Conservation (phyloP, 2,329 filamentous ascomycete species). For the Apiospora marii region DNA sequence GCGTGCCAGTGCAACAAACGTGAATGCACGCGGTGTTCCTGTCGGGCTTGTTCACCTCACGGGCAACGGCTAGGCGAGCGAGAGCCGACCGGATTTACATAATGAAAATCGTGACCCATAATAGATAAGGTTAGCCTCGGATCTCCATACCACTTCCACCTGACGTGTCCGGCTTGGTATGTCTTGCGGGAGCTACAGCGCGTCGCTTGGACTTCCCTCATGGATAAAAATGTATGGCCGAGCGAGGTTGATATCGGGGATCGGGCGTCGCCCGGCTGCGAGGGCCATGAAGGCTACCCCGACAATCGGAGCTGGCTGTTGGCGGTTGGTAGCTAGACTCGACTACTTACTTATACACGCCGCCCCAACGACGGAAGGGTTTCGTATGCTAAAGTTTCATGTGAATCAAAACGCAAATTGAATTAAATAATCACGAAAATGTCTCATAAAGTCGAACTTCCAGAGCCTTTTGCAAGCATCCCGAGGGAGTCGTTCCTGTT, state of each 20-base stretch:
- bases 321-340: background rate
- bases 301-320: conserved; percentile 1
- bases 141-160: background rate
- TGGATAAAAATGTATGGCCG: conserved; percentile 9
- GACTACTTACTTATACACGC: background rate
- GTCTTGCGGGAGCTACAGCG: too few species aligned
- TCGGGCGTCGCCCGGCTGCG: background rate
- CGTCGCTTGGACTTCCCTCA: conserved; percentile 3
- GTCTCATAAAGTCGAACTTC: conserved; percentile 51
- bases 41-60: too few species aligned
- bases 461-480: conserved; percentile 69
- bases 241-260: background rate
- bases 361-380: background rate
- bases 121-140: conserved; percentile 16
- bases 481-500: conserved; percentile 69
- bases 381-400: background rate
- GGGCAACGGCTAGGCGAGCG: background rate
- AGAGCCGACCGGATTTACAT: background rate
- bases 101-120: conserved; percentile 12
- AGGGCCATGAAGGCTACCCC: background rate
- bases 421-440: too few species aligned
- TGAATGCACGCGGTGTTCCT: too few species aligned
- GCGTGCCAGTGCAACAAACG: too few species aligned
- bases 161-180: conserved; percentile 4
- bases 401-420: background rate